Evolutionary conservation across 345 rosid species (phyloP).

Genomic region (Aquilaria malaccensis): DNA sequence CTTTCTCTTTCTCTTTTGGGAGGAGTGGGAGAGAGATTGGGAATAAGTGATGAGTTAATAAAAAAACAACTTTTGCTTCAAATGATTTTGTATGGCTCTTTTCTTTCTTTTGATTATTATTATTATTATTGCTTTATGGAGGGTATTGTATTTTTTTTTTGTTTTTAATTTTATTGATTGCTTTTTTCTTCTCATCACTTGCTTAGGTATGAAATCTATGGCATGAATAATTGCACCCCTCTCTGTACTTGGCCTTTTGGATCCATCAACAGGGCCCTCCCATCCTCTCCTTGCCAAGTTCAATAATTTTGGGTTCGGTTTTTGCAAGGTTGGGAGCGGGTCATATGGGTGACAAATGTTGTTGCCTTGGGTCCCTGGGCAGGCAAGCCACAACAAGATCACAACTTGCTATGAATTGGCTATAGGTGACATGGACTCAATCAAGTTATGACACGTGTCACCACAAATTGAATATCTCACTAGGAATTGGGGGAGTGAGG

Average conservation of each 20-base stretch:
- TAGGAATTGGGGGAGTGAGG: constrained; percentile 15
- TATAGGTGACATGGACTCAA: constrained; percentile 18
- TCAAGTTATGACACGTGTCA: constrained; percentile 21
- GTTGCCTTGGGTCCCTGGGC: constrained; percentile 31
- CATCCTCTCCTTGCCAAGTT: constrained; percentile 23
- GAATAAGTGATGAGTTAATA: constrained; percentile 22
- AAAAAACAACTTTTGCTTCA: constrained; percentile 10
- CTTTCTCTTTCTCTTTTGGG: constrained; percentile 13
- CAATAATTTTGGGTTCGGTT: constrained; percentile 23
- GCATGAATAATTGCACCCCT: constrained; percentile 77
- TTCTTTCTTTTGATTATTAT: constrained; percentile 6
- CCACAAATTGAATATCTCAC: neutral
- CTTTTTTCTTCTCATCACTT: constrained; percentile 9
- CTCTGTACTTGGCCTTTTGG: constrained; percentile 61
- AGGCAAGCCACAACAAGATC: constrained; percentile 24
- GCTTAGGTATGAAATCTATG: constrained; percentile 55
- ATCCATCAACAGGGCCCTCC: constrained; percentile 58
- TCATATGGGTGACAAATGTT: constrained; percentile 34
- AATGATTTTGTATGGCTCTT: constrained; percentile 7
- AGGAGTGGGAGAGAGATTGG: constrained; percentile 13
- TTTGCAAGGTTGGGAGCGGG: constrained; percentile 17
- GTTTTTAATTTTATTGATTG: constrained; percentile 14
- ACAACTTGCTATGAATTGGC: constrained; percentile 9
- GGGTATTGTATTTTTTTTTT: constrained; percentile 8
- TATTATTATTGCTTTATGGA: constrained; percentile 7